A percentile compares a stretch with the other conserved stretches of the same genome.
Conservation (phyloP, 2,329 filamentous ascomycete genomes). For the Cryphonectria carpinicola region DNA sequence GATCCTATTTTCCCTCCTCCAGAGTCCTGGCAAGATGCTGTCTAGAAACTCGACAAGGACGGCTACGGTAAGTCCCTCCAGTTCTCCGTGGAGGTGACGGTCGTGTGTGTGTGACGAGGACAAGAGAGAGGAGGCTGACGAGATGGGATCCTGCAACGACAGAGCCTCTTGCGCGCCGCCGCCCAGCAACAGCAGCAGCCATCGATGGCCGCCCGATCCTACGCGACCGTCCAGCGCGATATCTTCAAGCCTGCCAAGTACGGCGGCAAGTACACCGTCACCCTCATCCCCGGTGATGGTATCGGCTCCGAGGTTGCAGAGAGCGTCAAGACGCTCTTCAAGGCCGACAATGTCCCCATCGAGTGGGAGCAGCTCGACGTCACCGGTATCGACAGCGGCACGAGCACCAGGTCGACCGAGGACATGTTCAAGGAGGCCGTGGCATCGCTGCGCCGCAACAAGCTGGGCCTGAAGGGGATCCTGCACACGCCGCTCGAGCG, state of each 20-base stretch:
- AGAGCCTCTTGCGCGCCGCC: conserved; percentile 59
- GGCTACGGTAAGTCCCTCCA: conserved; percentile 56
- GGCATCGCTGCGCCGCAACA: conserved; percentile 95
- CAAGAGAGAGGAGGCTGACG: conserved; percentile 11
- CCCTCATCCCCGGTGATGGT: conserved; percentile 97
- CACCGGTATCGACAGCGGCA: conserved; percentile 81
- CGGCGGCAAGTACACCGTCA: conserved; percentile 99
- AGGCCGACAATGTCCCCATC: conserved; percentile 94
- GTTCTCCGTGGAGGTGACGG: neutral
- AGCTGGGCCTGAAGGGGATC: conserved; percentile 98
- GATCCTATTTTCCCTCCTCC: neutral
- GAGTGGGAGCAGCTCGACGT: conserved; percentile 98
- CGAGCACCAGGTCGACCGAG: conserved; percentile 74
- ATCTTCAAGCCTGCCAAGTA: conserved; percentile 99
- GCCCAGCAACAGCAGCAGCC: conserved; percentile 50
- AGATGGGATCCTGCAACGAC: conserved; percentile 23
- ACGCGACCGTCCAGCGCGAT: conserved; percentile 87
- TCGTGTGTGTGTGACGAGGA: neutral
- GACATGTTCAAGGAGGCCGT: conserved; percentile 95
- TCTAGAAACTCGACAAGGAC: conserved; percentile 60
- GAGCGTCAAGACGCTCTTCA: conserved; percentile 97
- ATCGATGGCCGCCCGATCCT: conserved; percentile 52
- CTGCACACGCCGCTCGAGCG: conserved; percentile 96
- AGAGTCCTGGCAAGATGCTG: conserved; percentile 52
- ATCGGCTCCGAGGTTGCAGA: conserved; percentile 97